phyloP scores from a whole-genome alignment of 768 basidiomycete species.

The Trichaptum fuscoviolaceum region DNA sequence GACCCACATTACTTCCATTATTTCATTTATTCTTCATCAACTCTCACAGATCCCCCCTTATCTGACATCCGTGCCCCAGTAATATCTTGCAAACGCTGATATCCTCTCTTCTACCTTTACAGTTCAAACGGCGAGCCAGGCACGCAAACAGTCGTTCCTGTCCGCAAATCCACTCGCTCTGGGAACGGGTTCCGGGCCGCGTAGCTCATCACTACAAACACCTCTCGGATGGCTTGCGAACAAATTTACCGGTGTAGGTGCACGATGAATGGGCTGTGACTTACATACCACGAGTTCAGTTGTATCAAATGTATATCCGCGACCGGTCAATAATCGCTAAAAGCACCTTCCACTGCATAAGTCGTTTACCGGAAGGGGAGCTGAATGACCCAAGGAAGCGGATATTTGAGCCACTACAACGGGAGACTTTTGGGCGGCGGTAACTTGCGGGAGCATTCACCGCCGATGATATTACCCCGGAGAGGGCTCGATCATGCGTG shows the following conservation, averaged over 20 bases:
- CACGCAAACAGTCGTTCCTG: constrained; percentile 71
- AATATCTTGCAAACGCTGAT: constrained; percentile 1
- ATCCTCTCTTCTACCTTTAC: constrained; percentile 11
- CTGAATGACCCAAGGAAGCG: neutral
- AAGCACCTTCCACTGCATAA: neutral
- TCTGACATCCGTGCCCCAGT: neutral
- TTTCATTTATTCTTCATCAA: neutral
- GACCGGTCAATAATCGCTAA: neutral
- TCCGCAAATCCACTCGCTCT: constrained; percentile 81
- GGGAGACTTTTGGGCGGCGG: neutral
- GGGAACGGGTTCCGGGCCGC: constrained; percentile 51
- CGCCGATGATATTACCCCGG: neutral
- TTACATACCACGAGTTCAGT: neutral
- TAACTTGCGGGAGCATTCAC: constrained; percentile 1
- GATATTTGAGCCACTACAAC: neutral
- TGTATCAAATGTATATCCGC: neutral
- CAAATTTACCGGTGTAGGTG: constrained; percentile 62
- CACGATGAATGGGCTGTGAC: constrained; percentile 26
- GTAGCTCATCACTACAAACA: constrained; percentile 56
- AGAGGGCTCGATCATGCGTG: neutral
- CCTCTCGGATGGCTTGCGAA: constrained; percentile 78
- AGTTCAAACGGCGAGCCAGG: constrained; percentile 69
- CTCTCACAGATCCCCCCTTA: constrained; percentile 1
- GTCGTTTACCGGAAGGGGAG: neutral
- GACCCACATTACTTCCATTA: neutral